Percentiles rank a stretch among this genome's conserved stretches.
phyloP scores from a whole-genome alignment of 257 asterid genomes.

The Solanum clarkiae region DNA sequence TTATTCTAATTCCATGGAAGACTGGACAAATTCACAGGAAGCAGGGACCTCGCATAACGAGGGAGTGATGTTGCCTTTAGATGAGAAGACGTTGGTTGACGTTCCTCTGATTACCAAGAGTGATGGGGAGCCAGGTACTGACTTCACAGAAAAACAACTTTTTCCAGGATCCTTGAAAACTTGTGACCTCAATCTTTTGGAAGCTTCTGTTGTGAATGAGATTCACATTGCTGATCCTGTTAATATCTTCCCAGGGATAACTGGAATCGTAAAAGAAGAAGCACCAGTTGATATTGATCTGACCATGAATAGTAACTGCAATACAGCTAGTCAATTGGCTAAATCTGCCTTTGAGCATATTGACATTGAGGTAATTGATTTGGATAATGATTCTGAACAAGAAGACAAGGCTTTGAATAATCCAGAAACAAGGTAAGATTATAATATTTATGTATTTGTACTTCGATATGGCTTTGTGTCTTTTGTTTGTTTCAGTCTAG shows the following conservation, averaged over 20 bases:
- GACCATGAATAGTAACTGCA: slow-evolving; percentile 38
- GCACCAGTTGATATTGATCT: slow-evolving; percentile 56
- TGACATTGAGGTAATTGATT: slow-evolving; percentile 84
- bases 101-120: slow-evolving; percentile 34
- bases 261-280: slow-evolving; percentile 26
- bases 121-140: slow-evolving; percentile 20
- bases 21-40: slow-evolving; percentile 25
- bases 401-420: slow-evolving; percentile 39
- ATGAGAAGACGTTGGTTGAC: slow-evolving; percentile 34
- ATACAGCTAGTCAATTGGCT: slow-evolving; percentile 24
- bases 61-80: slow-evolving; percentile 21
- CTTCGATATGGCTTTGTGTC: neutral
- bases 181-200: slow-evolving; percentile 74
- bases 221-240: slow-evolving; percentile 29
- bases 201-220: slow-evolving; percentile 46
- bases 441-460: neutral
- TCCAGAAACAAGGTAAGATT: slow-evolving; percentile 53
- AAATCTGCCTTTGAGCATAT: slow-evolving; percentile 26
- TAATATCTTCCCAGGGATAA: slow-evolving; percentile 26
- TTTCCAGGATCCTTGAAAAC: slow-evolving; percentile 70
- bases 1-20: slow-evolving; percentile 27
- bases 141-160: slow-evolving; percentile 46
- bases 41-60: slow-evolving; percentile 21
- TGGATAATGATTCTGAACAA: slow-evolving; percentile 61
- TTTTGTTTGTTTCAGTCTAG: neutral